These are phyloP conservation scores for Lactifluus echinatus DNA, from an alignment of 768 basidiomycete species.

Conservation along the genomic window DNA sequence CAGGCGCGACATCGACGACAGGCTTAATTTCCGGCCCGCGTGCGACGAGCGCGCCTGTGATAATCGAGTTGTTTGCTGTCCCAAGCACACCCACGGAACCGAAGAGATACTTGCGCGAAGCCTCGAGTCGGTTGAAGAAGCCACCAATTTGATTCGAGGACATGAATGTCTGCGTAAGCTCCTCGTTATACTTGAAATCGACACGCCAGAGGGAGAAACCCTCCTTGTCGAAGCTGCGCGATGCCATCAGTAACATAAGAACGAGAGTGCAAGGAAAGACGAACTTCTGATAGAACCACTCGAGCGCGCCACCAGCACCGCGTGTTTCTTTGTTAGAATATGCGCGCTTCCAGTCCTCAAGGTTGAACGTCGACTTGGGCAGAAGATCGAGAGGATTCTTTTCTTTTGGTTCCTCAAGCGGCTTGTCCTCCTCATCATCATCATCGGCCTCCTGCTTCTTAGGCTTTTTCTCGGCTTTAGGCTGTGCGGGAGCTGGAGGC, in stretches of 20 bases:
- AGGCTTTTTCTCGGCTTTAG: slow-evolving; percentile 57
- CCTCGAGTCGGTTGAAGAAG: slow-evolving; percentile 98
- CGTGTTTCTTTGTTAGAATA: slow-evolving; percentile 99
- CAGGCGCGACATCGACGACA: slow-evolving; percentile 75
- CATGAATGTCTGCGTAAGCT: slow-evolving; percentile 91
- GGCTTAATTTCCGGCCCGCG: slow-evolving; percentile 69
- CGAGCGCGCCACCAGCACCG: slow-evolving; percentile 68
- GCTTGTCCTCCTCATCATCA: slow-evolving; percentile 72
- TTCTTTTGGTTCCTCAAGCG: slow-evolving; percentile 67
- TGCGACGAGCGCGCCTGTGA: slow-evolving; percentile 73
- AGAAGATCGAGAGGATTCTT: slow-evolving; percentile 94
- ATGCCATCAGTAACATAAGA: slow-evolving; percentile 5
- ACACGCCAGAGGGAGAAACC: slow-evolving; percentile 90
- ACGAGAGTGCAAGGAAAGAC: slow-evolving; percentile 23
- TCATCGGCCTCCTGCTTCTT: slow-evolving; percentile 46
- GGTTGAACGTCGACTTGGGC: slow-evolving; percentile 80
- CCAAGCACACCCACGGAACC: slow-evolving; percentile 91
- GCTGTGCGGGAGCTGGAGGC: slow-evolving; percentile 28
- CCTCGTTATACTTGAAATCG: slow-evolving; percentile 95
- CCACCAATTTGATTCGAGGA: slow-evolving; percentile 89
- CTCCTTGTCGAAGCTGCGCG: slow-evolving; percentile 66
- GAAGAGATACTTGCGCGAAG: slow-evolving; percentile 93
- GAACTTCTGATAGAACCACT: slow-evolving; percentile 96
- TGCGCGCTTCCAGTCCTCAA: slow-evolving; percentile 94
- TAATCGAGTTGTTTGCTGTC: slow-evolving; percentile 62